Base-by-base conservation (phyloP, 805 yeast species). In the Candida yuanshanica region DNA sequence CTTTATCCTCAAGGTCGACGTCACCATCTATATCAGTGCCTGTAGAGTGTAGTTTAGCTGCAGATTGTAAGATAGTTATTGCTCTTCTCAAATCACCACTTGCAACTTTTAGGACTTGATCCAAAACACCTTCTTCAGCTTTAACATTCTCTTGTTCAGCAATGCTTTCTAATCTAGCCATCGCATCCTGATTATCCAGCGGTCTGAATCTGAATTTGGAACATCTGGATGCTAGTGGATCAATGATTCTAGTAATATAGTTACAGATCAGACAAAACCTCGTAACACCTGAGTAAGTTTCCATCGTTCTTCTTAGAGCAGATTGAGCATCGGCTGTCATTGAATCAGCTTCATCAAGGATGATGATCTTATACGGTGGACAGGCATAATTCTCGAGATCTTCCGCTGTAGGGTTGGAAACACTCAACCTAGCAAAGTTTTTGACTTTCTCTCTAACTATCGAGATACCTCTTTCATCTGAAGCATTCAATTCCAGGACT, bases 301-400 rank as follows among this genome's bases (percentile, higher is more conserved):
- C 96, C 98, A 88, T 88, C 1, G 95, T 91, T 63, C 99, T 76
- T 66, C 99, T 78, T 48, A 93, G 70, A 1, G 99, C 99, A 41
- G 89, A 78, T 59, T 93, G 99, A 0, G 99, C 99, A 53, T 88
- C 97, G 33, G 87, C 76, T 9, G 99, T 93, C 97, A 93, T 93
- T 11, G 96, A 87, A 62, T 93, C 97, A 1, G 97, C 97, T 63
- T 90, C 97, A 66, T 90, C 97, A 40, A 93, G 65, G 33, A 93
- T 86, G 48, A 93, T 83, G 53, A 93, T 79, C 60, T 93, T 93
- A 64, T 86, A 93, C 5, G 98, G 97, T 1, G 99, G 98, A 58
- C 98, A 91, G 2, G 98, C 96, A 64, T 89, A 90, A 16, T 79
- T 74, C 32, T 67, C 75, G 38, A 75, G 62, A 52, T 84, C 93